Percentiles rank a stretch among this genome's conserved stretches.
Evolutionary conservation across 345 rosid genomes (phyloP).

Genomic region (Hibiscus tridactylites): DNA sequence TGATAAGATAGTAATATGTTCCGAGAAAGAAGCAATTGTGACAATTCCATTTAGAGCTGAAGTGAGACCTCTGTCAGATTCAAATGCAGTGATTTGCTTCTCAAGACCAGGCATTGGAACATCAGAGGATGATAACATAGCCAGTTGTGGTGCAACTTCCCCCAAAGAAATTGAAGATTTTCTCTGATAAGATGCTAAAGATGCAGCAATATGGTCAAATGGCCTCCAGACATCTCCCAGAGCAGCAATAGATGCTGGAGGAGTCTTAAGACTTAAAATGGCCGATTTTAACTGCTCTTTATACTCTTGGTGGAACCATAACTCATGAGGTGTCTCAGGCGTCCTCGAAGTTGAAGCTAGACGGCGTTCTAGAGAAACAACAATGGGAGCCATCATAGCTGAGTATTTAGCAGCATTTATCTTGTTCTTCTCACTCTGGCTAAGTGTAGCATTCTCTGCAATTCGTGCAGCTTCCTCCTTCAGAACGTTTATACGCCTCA

Average conservation of each 20-base stretch:
- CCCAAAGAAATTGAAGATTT: slow-evolving; percentile 65
- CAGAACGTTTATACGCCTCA: slow-evolving; percentile 73
- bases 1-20: slow-evolving; percentile 62
- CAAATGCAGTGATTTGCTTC: slow-evolving; percentile 50
- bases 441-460: slow-evolving; percentile 78
- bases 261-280: slow-evolving; percentile 61
- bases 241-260: slow-evolving; percentile 59
- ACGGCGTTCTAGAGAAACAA: slow-evolving; percentile 86
- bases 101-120: slow-evolving; percentile 97
- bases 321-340: slow-evolving; percentile 90
- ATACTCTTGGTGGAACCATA: slow-evolving; percentile 71
- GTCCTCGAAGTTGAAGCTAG: slow-evolving; percentile 75
- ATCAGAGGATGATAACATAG: slow-evolving; percentile 74
- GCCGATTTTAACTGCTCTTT: slow-evolving; percentile 58
- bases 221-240: slow-evolving; percentile 87
- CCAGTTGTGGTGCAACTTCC: slow-evolving; percentile 83
- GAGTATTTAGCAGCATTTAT: slow-evolving; percentile 87
- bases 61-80: slow-evolving; percentile 35
- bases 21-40: slow-evolving; percentile 65
- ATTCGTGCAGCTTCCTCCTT: slow-evolving; percentile 85
- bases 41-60: slow-evolving; percentile 54
- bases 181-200: slow-evolving; percentile 76
- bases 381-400: slow-evolving; percentile 93
- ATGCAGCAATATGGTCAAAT: slow-evolving; percentile 73
- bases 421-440: slow-evolving; percentile 75